Evolutionary conservation across 495 filamentous ascomycete species (phyloP), one percentile per base, ranked within the genome.

Genomic region (Xylaria cubensis): DNA sequence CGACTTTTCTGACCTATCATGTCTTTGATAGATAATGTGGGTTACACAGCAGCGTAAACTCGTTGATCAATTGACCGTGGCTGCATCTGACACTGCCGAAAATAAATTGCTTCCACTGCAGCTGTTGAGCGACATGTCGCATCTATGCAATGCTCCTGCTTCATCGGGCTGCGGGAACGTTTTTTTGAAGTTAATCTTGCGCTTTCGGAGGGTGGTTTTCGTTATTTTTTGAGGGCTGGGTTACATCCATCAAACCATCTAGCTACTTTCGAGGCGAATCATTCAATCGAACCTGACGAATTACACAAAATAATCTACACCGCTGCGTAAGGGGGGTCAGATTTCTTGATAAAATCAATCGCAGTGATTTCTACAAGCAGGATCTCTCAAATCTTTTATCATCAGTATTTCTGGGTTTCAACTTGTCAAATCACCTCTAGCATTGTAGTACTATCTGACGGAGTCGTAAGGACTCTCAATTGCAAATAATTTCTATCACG

Each of bases 41-140:
- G 55, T n/a, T n/a, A 15, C 3, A 59, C 32, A 36, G 29, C 55
- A 59, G 55, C 32, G 55, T 29, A 36, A 19, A n/a, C 1, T 9
- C 2, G 55, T 29, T 34, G 13, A 3, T n/a, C 13, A 17, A 56
- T 32, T 10, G 53, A 6, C 48, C 53, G 32, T 56, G 3, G 5
- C 29, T 59, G 55, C 55, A 17, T 59, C 55, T 36, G 32, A 59
- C 55, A 59, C 13, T 32, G 29, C 55, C 29, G 32, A 59, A 59
- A 36, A 56, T 34, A 59, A 32, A 59, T 36, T 59, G 55, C 6
- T 32, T 59, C 29, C 55, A n/a, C 55, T 59, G 29, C 7, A 5
- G 26, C 55, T 5, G 1, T 8, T 29, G 32, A 59, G 55, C 9
- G 29, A 13, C 55, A 34, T 36, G 55, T 12, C 58, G 0, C 46